Percentiles rank a stretch among this genome's conserved stretches.
phyloP scores from a whole-genome alignment of 2,329 filamentous ascomycete species.

The Colletotrichum lindemuthianum region DNA sequence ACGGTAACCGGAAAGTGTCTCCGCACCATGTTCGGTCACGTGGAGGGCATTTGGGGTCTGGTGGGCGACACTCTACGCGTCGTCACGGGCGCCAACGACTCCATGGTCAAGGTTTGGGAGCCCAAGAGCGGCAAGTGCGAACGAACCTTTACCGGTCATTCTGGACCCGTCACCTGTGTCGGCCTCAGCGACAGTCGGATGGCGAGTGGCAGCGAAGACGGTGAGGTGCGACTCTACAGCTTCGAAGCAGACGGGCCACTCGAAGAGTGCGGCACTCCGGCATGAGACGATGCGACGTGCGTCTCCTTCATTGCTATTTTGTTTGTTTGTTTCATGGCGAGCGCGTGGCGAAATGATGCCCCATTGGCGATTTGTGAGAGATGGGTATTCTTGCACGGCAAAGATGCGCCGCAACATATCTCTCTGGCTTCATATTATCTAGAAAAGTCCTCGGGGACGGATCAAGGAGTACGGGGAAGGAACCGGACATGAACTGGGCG shows the following conservation, averaged over 20 bases:
- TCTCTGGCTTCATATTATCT: constrained; percentile 27
- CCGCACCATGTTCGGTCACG: constrained; percentile 94
- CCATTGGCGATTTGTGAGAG: constrained; percentile 30
- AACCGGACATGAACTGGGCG: neutral
- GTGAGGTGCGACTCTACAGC: constrained; percentile 86
- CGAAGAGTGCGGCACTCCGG: constrained; percentile 62
- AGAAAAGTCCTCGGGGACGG: constrained; percentile 29
- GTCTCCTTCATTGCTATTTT: neutral
- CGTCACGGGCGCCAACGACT: constrained; percentile 90
- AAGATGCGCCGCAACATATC: neutral
- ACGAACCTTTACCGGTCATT: constrained; percentile 89
- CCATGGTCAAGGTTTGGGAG: constrained; percentile 95
- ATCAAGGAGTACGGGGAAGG: neutral
- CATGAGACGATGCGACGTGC: constrained; percentile 42
- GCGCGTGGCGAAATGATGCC: constrained; percentile 27
- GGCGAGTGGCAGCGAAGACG: constrained; percentile 93
- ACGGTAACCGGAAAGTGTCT: constrained; percentile 83
- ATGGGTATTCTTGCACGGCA: constrained; percentile 5
- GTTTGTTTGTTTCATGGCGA: neutral
- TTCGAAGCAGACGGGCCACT: constrained; percentile 66
- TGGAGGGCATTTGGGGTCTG: constrained; percentile 95
- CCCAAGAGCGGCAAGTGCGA: constrained; percentile 91
- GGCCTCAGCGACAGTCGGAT: constrained; percentile 89
- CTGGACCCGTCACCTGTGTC: constrained; percentile 91
- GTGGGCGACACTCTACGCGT: constrained; percentile 89